phyloP scores from a whole-genome alignment of 176 grass and related monocot genomes.

The Bromus sterilis region DNA sequence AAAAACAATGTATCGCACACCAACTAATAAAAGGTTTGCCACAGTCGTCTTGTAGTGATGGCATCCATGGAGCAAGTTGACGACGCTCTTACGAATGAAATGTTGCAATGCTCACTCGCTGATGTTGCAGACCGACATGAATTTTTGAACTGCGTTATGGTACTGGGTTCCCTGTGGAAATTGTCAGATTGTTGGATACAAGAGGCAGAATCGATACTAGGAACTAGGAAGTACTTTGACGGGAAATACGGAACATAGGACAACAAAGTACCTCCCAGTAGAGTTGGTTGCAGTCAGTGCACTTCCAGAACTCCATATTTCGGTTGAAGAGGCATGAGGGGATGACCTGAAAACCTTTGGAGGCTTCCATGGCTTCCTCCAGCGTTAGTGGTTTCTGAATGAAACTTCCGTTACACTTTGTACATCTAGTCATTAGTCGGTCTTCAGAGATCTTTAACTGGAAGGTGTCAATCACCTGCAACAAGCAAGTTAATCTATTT shows the following conservation, averaged over 20 bases:
- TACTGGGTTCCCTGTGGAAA: constrained; percentile 82
- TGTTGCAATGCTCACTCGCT: constrained; percentile 45
- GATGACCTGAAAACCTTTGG: constrained; percentile 94
- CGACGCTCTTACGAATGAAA: neutral
- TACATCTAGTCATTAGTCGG: constrained; percentile 91
- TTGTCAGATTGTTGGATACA: neutral
- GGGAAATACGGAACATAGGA: neutral
- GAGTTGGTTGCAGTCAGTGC: constrained; percentile 81
- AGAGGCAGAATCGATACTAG: neutral
- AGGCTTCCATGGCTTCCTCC: constrained; percentile 80
- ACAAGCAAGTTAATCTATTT: constrained; percentile 14
- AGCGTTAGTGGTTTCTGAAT: constrained; percentile 86
- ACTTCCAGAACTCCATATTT: constrained; percentile 97
- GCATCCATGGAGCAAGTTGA: neutral
- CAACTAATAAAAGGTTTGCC: neutral
- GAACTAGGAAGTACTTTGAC: neutral
- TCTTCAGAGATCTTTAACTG: constrained; percentile 85
- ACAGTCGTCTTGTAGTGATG: neutral
- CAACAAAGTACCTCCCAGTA: constrained; percentile 90
- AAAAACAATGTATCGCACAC: neutral
- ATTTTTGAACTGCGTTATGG: constrained; percentile 85
- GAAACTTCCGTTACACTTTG: constrained; percentile 97
- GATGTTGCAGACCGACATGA: constrained; percentile 79
- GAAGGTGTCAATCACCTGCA: constrained; percentile 84
- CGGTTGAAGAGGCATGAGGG: constrained; percentile 75